A percentile compares a stretch with the other conserved stretches of the same genome.
Conservation (phyloP, 257 asterid genomes). For the Solanum virginianum region DNA sequence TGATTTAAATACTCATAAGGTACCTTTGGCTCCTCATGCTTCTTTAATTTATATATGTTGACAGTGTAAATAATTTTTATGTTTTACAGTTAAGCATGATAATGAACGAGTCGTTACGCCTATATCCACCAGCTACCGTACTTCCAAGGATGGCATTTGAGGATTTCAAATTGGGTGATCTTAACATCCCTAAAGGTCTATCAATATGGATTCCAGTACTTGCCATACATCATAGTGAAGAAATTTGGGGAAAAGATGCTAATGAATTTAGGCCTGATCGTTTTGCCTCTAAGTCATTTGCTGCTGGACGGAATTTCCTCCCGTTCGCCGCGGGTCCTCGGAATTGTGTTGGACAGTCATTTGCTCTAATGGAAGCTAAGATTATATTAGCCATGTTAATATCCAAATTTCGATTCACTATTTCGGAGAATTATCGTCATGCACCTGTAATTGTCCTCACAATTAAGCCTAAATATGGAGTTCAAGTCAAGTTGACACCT, state of each 20-base stretch:
- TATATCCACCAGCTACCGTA: slow-evolving; percentile 83
- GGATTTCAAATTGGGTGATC: slow-evolving; percentile 67
- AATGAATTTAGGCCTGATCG: slow-evolving; percentile 72
- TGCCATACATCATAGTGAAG: slow-evolving; percentile 72
- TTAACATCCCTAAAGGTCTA: slow-evolving; percentile 73
- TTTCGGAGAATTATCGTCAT: slow-evolving; percentile 71
- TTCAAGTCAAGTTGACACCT: slow-evolving; percentile 59
- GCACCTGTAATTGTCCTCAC: slow-evolving; percentile 77
- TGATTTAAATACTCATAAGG: not conserved
- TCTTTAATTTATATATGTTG: no score
- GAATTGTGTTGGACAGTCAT: slow-evolving; percentile 76
- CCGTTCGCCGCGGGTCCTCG: slow-evolving; percentile 95
- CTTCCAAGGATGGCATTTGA: slow-evolving; percentile 95
- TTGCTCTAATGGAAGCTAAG: slow-evolving; percentile 92
- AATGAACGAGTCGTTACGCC: slow-evolving; percentile 69
- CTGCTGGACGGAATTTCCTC: slow-evolving; percentile 55
- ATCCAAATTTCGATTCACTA: slow-evolving; percentile 51
- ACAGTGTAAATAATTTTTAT: not conserved
- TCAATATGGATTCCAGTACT: slow-evolving; percentile 90
- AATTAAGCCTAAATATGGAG: slow-evolving; percentile 81
- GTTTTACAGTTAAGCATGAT: slow-evolving; percentile 60
- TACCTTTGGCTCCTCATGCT: not conserved
- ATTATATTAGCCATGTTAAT: slow-evolving; percentile 78
- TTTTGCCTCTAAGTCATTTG: slow-evolving; percentile 31
- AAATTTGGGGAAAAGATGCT: slow-evolving; percentile 83